Evolutionary conservation across 148 eudicot genomes (phyloP).

Genomic region (Bassia scoparia): DNA sequence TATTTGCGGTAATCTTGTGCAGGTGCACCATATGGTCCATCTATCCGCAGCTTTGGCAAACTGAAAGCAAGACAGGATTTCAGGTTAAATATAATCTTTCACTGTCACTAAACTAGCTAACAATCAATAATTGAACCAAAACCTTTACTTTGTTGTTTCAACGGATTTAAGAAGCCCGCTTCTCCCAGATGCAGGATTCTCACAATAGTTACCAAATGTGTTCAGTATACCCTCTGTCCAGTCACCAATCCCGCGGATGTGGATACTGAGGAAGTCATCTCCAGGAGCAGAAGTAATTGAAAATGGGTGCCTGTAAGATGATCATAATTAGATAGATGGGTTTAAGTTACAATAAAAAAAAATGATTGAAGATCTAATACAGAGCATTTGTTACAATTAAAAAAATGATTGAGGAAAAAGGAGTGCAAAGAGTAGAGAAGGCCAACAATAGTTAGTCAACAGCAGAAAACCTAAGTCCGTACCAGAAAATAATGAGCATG

Average conservation of each 20-base stretch:
- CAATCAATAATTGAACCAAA: background rate
- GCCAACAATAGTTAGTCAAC: too few relatives aligned
- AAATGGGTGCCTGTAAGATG: constrained; percentile 87
- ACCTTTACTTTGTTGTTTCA: constrained; percentile 68
- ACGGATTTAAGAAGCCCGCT: constrained; percentile 90
- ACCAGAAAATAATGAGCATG: too few relatives aligned
- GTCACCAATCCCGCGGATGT: constrained; percentile 78
- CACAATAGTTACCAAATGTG: constrained; percentile 61
- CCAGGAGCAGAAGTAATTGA: constrained; percentile 96
- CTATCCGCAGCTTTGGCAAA: constrained; percentile 80
- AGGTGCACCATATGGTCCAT: constrained; percentile 98
- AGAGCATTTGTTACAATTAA: too few relatives aligned
- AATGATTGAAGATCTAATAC: background rate
- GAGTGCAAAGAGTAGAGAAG: too few relatives aligned
- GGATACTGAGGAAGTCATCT: constrained; percentile 85
- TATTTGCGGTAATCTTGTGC: constrained; percentile 91
- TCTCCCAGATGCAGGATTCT: constrained; percentile 59
- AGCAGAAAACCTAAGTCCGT: too few relatives aligned
- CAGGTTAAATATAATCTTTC: constrained; percentile 13
- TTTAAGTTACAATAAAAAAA: background rate
- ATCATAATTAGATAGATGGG: background rate
- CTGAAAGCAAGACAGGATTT: constrained; percentile 36
- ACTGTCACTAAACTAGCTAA: background rate
- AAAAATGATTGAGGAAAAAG: too few relatives aligned
- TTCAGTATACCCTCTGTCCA: constrained; percentile 85